Evolutionary conservation across 2,329 filamentous ascomycete genomes (phyloP).

Genomic region (Ophiosphaerella narmari): DNA sequence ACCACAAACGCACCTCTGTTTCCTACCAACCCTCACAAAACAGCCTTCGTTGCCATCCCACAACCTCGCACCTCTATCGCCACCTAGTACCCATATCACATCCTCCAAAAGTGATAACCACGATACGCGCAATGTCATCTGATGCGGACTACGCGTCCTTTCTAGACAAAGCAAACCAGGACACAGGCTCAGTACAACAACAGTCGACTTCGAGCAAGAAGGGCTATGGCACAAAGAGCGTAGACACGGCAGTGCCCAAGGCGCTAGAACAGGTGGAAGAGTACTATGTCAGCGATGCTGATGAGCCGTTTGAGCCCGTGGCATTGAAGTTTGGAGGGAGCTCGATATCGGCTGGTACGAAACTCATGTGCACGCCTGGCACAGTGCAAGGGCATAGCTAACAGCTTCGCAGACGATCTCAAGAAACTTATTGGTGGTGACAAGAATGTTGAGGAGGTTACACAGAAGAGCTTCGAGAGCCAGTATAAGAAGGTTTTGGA

Average conservation of each 20-base stretch:
- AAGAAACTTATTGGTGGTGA: conserved; percentile 66
- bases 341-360: conserved; percentile 61
- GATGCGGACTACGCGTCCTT: conserved; percentile 86
- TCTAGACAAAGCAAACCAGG: conserved; percentile 82
- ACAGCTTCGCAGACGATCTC: conserved; percentile 64
- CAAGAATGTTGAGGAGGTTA: conserved; percentile 67
- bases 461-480: conserved; percentile 73
- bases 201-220: conserved; percentile 28
- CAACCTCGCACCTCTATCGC: background rate
- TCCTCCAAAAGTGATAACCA: background rate
- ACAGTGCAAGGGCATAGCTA: conserved; percentile 4
- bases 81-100: background rate
- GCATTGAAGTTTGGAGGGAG: conserved; percentile 64
- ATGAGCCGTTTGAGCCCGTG: conserved; percentile 83
- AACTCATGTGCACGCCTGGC: background rate
- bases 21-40: background rate
- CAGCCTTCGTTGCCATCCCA: background rate
- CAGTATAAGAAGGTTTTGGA: conserved; percentile 72
- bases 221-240: conserved; percentile 41
- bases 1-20: background rate
- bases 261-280: conserved; percentile 51
- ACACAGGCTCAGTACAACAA: conserved; percentile 48
- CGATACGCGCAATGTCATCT: conserved; percentile 62
- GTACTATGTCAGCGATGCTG: conserved; percentile 79
- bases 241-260: conserved; percentile 62